Evolutionary conservation across 306 rosid species (phyloP).

Genomic region (Gleditsia sinensis): DNA sequence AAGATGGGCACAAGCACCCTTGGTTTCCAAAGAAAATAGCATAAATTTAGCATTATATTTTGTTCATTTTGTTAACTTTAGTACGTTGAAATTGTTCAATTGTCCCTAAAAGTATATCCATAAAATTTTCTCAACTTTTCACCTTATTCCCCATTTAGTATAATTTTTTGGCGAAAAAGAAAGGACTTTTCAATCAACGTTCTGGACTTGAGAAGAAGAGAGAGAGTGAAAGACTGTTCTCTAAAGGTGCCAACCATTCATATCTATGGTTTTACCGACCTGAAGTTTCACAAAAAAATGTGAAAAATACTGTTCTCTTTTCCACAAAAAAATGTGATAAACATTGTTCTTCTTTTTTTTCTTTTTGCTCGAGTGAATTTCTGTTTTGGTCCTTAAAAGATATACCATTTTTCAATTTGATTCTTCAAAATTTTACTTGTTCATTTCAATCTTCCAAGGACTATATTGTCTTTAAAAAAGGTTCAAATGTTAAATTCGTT

Average conservation of each 20-base stretch:
- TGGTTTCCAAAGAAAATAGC: not conserved
- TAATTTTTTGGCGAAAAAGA: not conserved
- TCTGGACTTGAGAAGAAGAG: not conserved
- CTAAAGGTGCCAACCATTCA: not conserved
- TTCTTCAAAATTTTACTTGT: too few relatives aligned
- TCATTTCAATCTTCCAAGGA: too few relatives aligned
- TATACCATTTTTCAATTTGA: too few relatives aligned
- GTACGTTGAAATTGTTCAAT: not conserved
- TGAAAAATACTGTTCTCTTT: too few relatives aligned
- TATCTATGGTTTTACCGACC: not conserved
- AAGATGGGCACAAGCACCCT: not conserved
- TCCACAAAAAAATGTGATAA: not conserved
- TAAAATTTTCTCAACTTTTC: not conserved
- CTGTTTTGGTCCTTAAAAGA: too few relatives aligned
- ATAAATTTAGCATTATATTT: slow-evolving; percentile 4
- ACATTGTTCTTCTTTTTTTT: not conserved
- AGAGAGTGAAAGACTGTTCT: not conserved
- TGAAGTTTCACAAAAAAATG: not conserved
- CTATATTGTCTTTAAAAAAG: too few relatives aligned
- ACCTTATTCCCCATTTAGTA: not conserved
- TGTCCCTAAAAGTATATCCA: not conserved
- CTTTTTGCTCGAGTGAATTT: not conserved
- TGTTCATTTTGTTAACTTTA: not conserved
- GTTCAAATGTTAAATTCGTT: too few relatives aligned
- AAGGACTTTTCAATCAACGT: not conserved